A percentile compares a stretch with the other conserved stretches of the same genome.
phyloP scores from a whole-genome alignment of 495 filamentous ascomycete species.

The Penicillium flavigenum region DNA sequence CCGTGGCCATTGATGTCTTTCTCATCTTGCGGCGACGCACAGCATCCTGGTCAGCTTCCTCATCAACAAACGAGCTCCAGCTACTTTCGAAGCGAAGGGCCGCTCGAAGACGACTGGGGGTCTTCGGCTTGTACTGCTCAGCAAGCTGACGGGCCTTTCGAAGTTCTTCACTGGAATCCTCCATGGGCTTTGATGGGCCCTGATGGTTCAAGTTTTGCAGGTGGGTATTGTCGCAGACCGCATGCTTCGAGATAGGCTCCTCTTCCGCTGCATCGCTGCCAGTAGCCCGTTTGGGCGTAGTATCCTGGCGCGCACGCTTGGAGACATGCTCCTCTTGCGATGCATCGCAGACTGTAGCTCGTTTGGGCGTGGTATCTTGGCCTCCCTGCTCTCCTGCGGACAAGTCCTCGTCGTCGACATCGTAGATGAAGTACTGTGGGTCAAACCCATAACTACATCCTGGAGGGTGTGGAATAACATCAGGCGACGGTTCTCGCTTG shows the following conservation, averaged over 20 bases:
- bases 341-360: not conserved
- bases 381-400: slow-evolving; percentile 15
- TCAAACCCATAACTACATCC: slow-evolving; percentile 48
- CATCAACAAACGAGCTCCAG: not conserved
- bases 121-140: slow-evolving; percentile 48
- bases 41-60: not conserved
- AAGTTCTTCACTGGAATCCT: not conserved
- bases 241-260: slow-evolving; percentile 1
- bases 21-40: slow-evolving; percentile 3
- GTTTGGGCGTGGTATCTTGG: not conserved
- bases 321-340: not conserved
- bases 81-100: slow-evolving; percentile 37
- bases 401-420: slow-evolving; percentile 37
- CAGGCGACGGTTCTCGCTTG: slow-evolving; percentile 42
- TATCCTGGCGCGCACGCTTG: slow-evolving; percentile 3
- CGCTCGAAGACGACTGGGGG: slow-evolving; percentile 47
- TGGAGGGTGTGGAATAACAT: slow-evolving; percentile 46
- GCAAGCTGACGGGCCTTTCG: slow-evolving; percentile 39
- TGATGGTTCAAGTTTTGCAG: not conserved
- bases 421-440: slow-evolving; percentile 42
- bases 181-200: not conserved
- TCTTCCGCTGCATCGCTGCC: not conserved
- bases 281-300: not conserved
- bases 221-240: not conserved
- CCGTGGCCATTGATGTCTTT: not conserved